Percentiles rank a stretch among this genome's conserved stretches.
These are phyloP conservation scores for Aspergillus neotritici DNA, from an alignment of 2,329 filamentous ascomycete species.

Conservation along the genomic window DNA sequence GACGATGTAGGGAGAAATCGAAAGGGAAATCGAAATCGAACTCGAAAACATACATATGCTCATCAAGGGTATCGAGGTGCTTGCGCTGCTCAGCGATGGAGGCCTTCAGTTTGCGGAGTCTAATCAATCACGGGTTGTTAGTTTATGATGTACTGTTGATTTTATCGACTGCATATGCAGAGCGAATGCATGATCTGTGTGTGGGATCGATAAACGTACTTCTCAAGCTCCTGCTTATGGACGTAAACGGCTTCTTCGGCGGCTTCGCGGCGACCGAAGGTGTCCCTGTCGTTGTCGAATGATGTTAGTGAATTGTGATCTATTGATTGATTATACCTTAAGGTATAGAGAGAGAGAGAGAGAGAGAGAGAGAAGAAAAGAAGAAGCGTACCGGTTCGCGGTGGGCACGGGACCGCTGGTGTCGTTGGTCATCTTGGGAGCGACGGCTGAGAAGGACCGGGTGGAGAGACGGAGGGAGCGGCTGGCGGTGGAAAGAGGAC, in stretches of 20 bases:
- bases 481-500: conserved; percentile 52
- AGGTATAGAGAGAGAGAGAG: background rate
- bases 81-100: conserved; percentile 69
- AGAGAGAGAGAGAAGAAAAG: background rate
- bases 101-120: conserved; percentile 63
- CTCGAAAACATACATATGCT: conserved; percentile 66
- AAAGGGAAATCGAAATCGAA: background rate
- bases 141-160: background rate
- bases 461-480: conserved; percentile 37
- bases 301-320: conserved; percentile 5
- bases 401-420: conserved; percentile 46
- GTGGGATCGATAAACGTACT: conserved; percentile 44
- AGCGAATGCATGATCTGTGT: too few relatives aligned
- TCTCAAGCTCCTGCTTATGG: conserved; percentile 80
- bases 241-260: conserved; percentile 82
- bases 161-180: too few relatives aligned
- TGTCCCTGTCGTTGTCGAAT: conserved; percentile 56
- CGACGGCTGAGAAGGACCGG: conserved; percentile 59
- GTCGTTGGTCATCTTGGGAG: conserved; percentile 64
- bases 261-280: conserved; percentile 87
- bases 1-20: too few relatives aligned
- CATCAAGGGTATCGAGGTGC: conserved; percentile 77
- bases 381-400: conserved; percentile 27
- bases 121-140: too few relatives aligned
- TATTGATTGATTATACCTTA: background rate